Conservation (phyloP, 148 eudicot species). For the Silene conica region DNA sequence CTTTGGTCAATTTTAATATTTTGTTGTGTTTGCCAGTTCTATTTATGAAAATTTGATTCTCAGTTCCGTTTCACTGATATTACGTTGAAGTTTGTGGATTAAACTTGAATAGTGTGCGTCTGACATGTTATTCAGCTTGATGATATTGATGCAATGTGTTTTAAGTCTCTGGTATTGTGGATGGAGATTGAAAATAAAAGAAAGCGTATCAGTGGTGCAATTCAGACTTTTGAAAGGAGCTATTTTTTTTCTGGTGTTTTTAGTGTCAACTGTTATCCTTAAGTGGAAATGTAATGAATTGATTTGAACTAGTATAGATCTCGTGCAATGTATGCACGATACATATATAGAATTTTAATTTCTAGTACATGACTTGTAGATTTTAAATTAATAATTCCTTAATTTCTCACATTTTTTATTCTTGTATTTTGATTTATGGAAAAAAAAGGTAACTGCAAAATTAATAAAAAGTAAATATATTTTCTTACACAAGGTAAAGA, state of each 20-base stretch:
- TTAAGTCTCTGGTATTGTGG: background rate
- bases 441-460: no score
- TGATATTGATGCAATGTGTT: background rate
- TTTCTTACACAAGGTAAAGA: no score
- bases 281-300: background rate
- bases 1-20: background rate
- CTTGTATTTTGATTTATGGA: no score
- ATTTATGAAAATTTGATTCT: background rate
- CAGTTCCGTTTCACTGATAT: background rate
- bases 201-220: background rate
- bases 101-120: background rate
- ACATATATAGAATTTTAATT: no score
- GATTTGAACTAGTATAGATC: background rate
- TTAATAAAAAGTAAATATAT: no score
- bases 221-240: background rate
- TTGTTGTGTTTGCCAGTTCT: background rate
- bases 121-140: background rate
- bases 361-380: no score
- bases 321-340: no score
- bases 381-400: no score
- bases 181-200: background rate
- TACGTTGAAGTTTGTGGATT: background rate
- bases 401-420: no score
- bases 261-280: background rate
- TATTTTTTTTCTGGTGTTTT: background rate